Evolutionary conservation across 208 protist genomes (phyloP).

Genomic region (Vickermania ingenoplastis): DNA sequence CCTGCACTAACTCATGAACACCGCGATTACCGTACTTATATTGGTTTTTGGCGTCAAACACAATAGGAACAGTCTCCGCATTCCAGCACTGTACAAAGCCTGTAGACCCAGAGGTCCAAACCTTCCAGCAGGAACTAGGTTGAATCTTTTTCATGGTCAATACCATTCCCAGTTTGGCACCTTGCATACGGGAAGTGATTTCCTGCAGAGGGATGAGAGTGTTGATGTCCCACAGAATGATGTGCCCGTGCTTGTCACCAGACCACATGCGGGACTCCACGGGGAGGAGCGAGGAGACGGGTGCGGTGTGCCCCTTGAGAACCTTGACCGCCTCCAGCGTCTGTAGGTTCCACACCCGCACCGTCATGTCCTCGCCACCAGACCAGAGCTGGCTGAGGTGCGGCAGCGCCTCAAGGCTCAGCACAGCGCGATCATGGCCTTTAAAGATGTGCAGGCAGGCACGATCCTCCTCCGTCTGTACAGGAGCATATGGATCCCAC

Average conservation of each 20-base stretch:
- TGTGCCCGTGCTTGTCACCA: slow-evolving; percentile 70
- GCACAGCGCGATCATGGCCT: slow-evolving; percentile 31
- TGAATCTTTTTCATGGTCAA: slow-evolving; percentile 53
- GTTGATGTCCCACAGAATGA: slow-evolving; percentile 76
- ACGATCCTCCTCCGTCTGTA: slow-evolving; percentile 9
- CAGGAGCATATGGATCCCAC: slow-evolving; percentile 61
- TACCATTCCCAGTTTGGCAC: slow-evolving; percentile 21
- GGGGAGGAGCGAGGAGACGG: slow-evolving; percentile 37
- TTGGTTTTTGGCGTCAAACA: slow-evolving; percentile 25
- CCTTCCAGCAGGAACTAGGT: slow-evolving; percentile 44
- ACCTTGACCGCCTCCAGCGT: slow-evolving; percentile 39
- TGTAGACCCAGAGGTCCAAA: slow-evolving; percentile 55
- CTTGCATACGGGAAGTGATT: slow-evolving; percentile 31
- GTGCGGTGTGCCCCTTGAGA: slow-evolving; percentile 47
- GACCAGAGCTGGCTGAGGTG: slow-evolving; percentile 73
- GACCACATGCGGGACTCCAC: slow-evolving; percentile 74
- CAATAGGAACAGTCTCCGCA: slow-evolving; percentile 59
- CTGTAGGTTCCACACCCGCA: slow-evolving; percentile 75
- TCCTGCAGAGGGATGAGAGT: slow-evolving; percentile 57
- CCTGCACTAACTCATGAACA: neutral
- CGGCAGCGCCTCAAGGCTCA: slow-evolving; percentile 38
- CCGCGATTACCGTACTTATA: neutral
- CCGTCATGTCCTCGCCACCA: slow-evolving; percentile 61
- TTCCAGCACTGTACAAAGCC: slow-evolving; percentile 82
- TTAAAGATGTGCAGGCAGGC: slow-evolving; percentile 47